These are phyloP conservation scores for Allantophomopsis cytisporea DNA, from an alignment of 2,329 filamentous ascomycete species.

Conservation along the genomic window DNA sequence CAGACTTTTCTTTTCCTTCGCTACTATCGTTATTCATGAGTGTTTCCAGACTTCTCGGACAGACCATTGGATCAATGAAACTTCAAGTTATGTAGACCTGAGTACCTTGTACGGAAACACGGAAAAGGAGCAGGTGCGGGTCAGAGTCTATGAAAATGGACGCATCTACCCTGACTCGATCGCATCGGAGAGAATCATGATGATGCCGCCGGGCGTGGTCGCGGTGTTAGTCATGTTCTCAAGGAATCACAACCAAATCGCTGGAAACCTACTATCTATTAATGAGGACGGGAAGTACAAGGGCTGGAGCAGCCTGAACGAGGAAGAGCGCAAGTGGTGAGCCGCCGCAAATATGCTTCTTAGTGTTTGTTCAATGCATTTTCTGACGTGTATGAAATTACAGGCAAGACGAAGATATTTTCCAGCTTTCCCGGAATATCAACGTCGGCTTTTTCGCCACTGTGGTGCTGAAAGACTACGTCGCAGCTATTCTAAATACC, in stretches of 20 bases:
- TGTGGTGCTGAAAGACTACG: slow-evolving; percentile 30
- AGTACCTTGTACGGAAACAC: slow-evolving; percentile 60
- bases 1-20: slow-evolving; percentile 62
- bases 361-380: too few relatives aligned
- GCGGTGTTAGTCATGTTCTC: slow-evolving; percentile 68
- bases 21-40: slow-evolving; percentile 54
- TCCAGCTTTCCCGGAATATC: slow-evolving; percentile 28
- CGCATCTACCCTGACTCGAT: slow-evolving; percentile 61
- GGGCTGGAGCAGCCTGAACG: too few relatives aligned
- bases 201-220: slow-evolving; percentile 58
- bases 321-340: too few relatives aligned
- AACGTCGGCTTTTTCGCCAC: slow-evolving; percentile 31
- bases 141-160: slow-evolving; percentile 54
- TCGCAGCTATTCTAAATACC: slow-evolving; percentile 29
- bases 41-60: slow-evolving; percentile 42
- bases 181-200: slow-evolving; percentile 54
- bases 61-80: slow-evolving; percentile 15
- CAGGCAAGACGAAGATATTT: too few relatives aligned
- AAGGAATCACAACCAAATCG: slow-evolving; percentile 78
- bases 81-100: slow-evolving; percentile 64
- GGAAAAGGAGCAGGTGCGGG: slow-evolving; percentile 29
- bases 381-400: too few relatives aligned
- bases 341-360: too few relatives aligned
- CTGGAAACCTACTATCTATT: slow-evolving; percentile 58
- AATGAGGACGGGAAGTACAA: too few relatives aligned